phyloP scores from a whole-genome alignment of 257 asterid species.

The Echites panduratus region DNA sequence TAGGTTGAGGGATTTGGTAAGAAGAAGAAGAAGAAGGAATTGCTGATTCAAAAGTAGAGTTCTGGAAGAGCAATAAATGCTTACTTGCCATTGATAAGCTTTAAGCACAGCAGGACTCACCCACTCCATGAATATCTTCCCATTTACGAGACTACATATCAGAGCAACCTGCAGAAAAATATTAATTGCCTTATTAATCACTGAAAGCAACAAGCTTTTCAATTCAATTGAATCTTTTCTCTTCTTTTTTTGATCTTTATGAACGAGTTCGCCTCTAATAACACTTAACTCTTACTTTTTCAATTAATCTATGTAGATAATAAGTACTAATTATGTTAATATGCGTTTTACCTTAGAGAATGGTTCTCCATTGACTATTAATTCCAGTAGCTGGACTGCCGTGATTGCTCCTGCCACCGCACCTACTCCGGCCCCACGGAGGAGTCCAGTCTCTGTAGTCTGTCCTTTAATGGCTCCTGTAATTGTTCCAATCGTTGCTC shows the following conservation, averaged over 20 bases:
- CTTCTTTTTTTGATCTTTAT: no score
- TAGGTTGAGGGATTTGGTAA: no score
- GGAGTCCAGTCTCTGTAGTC: conserved; percentile 82
- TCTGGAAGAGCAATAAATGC: not conserved
- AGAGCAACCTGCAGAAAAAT: conserved; percentile 64
- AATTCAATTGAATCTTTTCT: no score
- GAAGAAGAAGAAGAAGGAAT: no score
- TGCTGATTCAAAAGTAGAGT: no score
- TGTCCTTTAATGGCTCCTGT: conserved; percentile 91
- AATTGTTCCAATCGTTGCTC: conserved; percentile 65
- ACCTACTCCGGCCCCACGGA: conserved; percentile 88
- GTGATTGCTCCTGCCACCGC: conserved; percentile 83
- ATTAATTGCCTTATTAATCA: not conserved
- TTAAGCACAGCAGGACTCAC: conserved; percentile 91
- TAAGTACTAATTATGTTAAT: no score
- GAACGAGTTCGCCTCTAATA: no score
- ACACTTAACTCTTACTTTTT: no score
- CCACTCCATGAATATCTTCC: conserved; percentile 97
- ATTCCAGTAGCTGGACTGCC: conserved; percentile 76
- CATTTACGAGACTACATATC: conserved; percentile 70
- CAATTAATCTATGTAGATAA: not conserved
- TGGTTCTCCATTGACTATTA: conserved; percentile 62
- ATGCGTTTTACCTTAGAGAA: conserved; percentile 65
- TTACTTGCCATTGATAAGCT: conserved; percentile 95
- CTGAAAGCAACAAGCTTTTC: not conserved